Conservation (phyloP, 2,329 filamentous ascomycete genomes). For the Furcasterigmium sp. region DNA sequence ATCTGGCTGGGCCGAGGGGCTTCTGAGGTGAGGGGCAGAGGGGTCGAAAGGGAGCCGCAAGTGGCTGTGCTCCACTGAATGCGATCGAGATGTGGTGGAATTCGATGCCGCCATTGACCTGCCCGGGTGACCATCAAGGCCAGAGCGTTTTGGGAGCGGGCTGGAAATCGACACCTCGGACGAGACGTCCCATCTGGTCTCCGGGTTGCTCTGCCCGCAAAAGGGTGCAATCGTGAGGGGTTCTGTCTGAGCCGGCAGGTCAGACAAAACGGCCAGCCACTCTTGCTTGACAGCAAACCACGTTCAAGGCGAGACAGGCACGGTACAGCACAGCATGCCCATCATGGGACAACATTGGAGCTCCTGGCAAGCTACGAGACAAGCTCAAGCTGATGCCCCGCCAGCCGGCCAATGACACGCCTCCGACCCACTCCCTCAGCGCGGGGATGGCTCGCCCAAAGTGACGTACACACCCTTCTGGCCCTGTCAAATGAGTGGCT, state of each 20-base stretch:
- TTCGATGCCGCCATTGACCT: not conserved
- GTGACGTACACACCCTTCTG: too few species aligned
- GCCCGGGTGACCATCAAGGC: not conserved
- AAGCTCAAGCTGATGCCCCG: not conserved
- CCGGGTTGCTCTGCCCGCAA: not conserved
- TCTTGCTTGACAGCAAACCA: not conserved
- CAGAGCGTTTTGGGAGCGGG: too few species aligned
- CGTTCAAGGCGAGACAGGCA: not conserved
- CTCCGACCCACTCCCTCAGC: not conserved
- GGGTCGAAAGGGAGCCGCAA: constrained; percentile 7
- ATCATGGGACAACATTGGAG: not conserved
- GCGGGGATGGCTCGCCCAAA: not conserved
- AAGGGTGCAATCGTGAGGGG: too few species aligned
- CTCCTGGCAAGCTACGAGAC: too few species aligned
- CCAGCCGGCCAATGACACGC: not conserved
- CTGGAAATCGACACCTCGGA: too few species aligned
- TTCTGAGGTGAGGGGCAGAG: too few species aligned
- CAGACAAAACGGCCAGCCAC: not conserved
- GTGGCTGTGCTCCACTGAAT: not conserved
- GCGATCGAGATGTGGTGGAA: not conserved
- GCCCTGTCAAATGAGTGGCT: too few species aligned
- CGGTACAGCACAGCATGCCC: not conserved
- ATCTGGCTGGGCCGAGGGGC: too few species aligned
- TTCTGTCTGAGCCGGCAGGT: not conserved
- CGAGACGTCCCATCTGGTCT: not conserved